Evolutionary conservation across 192 early-diverging fungal genomes (phyloP).

Genomic region (Funneliformis mosseae): DNA sequence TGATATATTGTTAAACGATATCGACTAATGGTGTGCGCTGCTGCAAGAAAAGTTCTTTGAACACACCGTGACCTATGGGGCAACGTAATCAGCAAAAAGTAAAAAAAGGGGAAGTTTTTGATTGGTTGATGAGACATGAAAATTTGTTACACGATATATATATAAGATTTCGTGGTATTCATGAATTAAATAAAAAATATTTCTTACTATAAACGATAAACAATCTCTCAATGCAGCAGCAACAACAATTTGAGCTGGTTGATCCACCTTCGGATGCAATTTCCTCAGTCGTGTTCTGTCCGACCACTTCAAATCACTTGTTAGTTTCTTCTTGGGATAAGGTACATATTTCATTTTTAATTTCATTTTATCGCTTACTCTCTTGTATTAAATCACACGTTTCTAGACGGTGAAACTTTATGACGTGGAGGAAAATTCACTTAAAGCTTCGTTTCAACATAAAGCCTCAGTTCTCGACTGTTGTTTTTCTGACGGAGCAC

Average conservation of each 20-base stretch:
- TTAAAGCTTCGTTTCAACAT: conserved; percentile 60
- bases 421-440: conserved; percentile 66
- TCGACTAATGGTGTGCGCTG: too few species aligned
- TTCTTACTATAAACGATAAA: too few species aligned
- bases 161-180: too few species aligned
- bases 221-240: not conserved
- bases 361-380: conserved; percentile 1
- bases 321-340: conserved; percentile 92
- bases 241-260: conserved; percentile 66
- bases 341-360: conserved; percentile 44
- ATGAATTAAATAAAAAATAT: too few species aligned
- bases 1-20: not conserved
- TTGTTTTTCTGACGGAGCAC: conserved; percentile 63
- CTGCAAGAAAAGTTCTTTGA: too few species aligned
- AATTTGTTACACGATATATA: too few species aligned
- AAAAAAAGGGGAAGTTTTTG: too few species aligned
- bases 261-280: conserved; percentile 89
- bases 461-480: conserved; percentile 77
- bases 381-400: not conserved
- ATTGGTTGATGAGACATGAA: too few species aligned
- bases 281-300: conserved; percentile 71
- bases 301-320: conserved; percentile 64
- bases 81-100: too few species aligned
- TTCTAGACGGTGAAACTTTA: conserved; percentile 78
- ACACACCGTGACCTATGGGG: too few species aligned